A percentile compares a stretch with the other conserved stretches of the same genome.
Conservation (phyloP, 2,329 filamentous ascomycete genomes). For the Coniochaeta pulveracea region DNA sequence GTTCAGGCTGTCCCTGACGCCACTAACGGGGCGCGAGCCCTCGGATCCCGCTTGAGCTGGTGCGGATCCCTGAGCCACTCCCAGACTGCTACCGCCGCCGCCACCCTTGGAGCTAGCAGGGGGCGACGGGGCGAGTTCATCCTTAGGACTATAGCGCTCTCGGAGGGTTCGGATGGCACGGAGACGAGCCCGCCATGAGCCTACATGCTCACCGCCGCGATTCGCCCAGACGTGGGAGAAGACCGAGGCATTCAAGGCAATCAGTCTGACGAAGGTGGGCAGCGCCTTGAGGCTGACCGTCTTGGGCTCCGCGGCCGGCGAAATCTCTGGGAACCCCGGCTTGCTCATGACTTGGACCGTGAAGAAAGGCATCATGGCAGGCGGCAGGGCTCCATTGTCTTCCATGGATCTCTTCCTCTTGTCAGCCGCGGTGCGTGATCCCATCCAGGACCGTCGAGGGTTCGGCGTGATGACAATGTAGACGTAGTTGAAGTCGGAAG, state of each 20-base stretch:
- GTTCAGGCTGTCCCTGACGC: slow-evolving; percentile 48
- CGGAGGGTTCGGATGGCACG: slow-evolving; percentile 75
- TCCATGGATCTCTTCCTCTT: slow-evolving; percentile 16
- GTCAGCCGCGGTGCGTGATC: slow-evolving; percentile 36
- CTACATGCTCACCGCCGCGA: slow-evolving; percentile 69
- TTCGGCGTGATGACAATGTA: slow-evolving; percentile 93
- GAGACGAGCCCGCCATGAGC: slow-evolving; percentile 80
- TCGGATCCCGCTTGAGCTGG: neutral
- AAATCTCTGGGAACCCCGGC: slow-evolving; percentile 82
- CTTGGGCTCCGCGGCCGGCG: slow-evolving; percentile 79
- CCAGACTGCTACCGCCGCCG: slow-evolving; percentile 10
- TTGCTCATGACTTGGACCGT: slow-evolving; percentile 83
- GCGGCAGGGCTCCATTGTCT: slow-evolving; percentile 12
- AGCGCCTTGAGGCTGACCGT: slow-evolving; percentile 76
- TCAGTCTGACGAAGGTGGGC: slow-evolving; percentile 73
- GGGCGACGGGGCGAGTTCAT: slow-evolving; percentile 18
- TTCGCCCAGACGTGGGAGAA: slow-evolving; percentile 86
- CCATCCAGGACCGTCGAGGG: slow-evolving; percentile 65
- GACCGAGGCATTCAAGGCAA: slow-evolving; percentile 87
- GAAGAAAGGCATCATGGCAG: slow-evolving; percentile 48
- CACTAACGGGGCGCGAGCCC: slow-evolving; percentile 29
- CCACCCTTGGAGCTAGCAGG: slow-evolving; percentile 19
- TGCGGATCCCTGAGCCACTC: slow-evolving; percentile 3
- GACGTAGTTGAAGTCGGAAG: slow-evolving; percentile 91
- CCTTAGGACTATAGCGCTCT: slow-evolving; percentile 48